Evolutionary conservation across 495 filamentous ascomycete genomes (phyloP).

Genomic region (Sphaerosporella brunnea): DNA sequence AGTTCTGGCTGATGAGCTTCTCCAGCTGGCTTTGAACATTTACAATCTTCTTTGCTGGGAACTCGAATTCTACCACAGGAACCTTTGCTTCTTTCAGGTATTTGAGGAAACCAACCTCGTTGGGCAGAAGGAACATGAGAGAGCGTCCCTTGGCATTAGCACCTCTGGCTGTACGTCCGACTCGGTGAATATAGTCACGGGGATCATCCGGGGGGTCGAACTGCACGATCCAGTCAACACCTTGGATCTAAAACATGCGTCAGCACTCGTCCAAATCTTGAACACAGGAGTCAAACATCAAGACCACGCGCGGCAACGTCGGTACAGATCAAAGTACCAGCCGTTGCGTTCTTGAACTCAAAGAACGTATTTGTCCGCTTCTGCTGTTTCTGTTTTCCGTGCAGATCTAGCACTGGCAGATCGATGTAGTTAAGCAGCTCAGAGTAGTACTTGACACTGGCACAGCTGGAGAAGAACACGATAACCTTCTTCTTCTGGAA

Average conservation of each 20-base stretch:
- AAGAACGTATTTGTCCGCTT: conserved; percentile 96
- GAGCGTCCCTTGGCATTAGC: conserved; percentile 65
- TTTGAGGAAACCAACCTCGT: conserved; percentile 78
- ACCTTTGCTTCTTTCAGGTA: conserved; percentile 84
- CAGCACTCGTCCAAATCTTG: conserved; percentile 2
- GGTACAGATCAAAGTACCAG: conserved; percentile 83
- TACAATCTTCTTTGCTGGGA: conserved; percentile 75
- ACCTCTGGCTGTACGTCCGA: conserved; percentile 85
- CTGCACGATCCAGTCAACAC: conserved; percentile 90
- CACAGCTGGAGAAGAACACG: conserved; percentile 89
- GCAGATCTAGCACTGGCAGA: conserved; percentile 68
- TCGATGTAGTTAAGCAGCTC: conserved; percentile 95
- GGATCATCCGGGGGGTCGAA: conserved; percentile 89
- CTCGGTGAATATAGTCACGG: conserved; percentile 87
- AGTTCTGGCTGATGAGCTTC: conserved; percentile 83
- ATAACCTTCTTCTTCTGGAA: conserved; percentile 87
- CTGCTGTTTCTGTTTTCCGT: conserved; percentile 94
- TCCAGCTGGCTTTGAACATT: conserved; percentile 93
- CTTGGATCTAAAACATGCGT: conserved; percentile 45
- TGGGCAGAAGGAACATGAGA: conserved; percentile 81
- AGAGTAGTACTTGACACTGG: conserved; percentile 83
- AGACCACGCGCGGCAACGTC: conserved; percentile 89
- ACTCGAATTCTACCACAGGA: conserved; percentile 89
- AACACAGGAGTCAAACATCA: conserved; percentile 47
- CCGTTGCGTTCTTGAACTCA: conserved; percentile 87